phyloP scores from a whole-genome alignment of 164 flowering plant species.

The Piper longum region DNA sequence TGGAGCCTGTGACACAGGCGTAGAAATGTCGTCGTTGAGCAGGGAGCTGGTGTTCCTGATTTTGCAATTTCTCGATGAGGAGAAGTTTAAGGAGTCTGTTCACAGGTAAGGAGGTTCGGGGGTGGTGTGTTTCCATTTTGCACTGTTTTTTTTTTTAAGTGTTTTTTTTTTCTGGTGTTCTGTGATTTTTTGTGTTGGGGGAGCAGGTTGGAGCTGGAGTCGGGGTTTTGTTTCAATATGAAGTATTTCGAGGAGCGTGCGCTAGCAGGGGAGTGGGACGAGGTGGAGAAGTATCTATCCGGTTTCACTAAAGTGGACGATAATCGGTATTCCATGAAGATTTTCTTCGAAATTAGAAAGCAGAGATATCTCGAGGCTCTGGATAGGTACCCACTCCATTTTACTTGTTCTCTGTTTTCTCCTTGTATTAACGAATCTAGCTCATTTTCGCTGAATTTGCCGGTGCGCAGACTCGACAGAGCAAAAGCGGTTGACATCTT shows the following conservation, averaged over 20 bases:
- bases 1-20: slow-evolving; percentile 1
- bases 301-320: slow-evolving; percentile 84
- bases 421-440: not conserved
- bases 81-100: slow-evolving; percentile 83
- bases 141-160: not conserved
- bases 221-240: slow-evolving; percentile 79
- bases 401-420: not conserved
- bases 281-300: slow-evolving; percentile 71
- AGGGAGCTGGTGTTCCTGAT: slow-evolving; percentile 88
- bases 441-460: not conserved
- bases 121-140: not conserved
- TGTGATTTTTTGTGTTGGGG: slow-evolving; percentile 3
- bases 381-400: slow-evolving; percentile 23
- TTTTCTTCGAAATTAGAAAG: slow-evolving; percentile 76
- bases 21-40: slow-evolving; percentile 64
- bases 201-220: slow-evolving; percentile 73
- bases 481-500: slow-evolving; percentile 78
- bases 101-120: slow-evolving; percentile 34
- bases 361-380: slow-evolving; percentile 90
- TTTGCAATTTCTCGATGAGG: slow-evolving; percentile 83
- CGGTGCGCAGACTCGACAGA: slow-evolving; percentile 30
- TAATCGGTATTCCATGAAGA: slow-evolving; percentile 77
- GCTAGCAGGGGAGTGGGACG: slow-evolving; percentile 85
- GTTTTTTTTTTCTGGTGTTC: not conserved
- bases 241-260: slow-evolving; percentile 79